Evolutionary conservation across 257 asterid genomes (phyloP).

Genomic region (Orobanche coerulescens): DNA sequence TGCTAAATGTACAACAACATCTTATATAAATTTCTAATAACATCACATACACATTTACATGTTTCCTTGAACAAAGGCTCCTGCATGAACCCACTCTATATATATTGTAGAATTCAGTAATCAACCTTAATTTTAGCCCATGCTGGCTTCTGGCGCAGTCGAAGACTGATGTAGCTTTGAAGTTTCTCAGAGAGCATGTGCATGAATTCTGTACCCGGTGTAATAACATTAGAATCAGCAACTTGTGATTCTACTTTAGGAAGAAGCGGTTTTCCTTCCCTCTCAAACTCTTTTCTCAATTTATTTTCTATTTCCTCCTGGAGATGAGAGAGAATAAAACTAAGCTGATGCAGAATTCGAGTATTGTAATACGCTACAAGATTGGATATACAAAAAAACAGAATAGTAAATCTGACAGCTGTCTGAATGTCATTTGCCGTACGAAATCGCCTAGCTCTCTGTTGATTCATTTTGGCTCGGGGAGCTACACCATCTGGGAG

Average conservation of each 20-base stretch:
- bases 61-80: too few relatives aligned
- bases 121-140: slow-evolving; percentile 57
- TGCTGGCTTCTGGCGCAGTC: slow-evolving; percentile 29
- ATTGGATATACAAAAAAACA: too few relatives aligned
- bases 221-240: slow-evolving; percentile 47
- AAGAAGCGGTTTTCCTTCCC: slow-evolving; percentile 36
- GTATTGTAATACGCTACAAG: too few relatives aligned
- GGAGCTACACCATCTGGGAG: slow-evolving; percentile 67
- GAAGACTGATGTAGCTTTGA: slow-evolving; percentile 26
- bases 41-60: too few relatives aligned
- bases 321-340: background rate
- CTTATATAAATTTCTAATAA: too few relatives aligned
- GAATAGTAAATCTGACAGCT: slow-evolving; percentile 30
- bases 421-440: slow-evolving; percentile 34
- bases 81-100: too few relatives aligned
- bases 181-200: slow-evolving; percentile 31
- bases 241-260: slow-evolving; percentile 41
- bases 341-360: too few relatives aligned
- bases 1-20: too few relatives aligned
- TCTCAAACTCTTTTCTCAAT: slow-evolving; percentile 33
- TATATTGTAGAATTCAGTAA: too few relatives aligned
- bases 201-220: slow-evolving; percentile 68
- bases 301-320: slow-evolving; percentile 42
- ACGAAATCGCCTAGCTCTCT: slow-evolving; percentile 44
- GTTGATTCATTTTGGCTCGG: slow-evolving; percentile 65